These are phyloP conservation scores for Leavenworthia alabamica DNA, from an alignment of 345 rosid species.

Conservation along the genomic window DNA sequence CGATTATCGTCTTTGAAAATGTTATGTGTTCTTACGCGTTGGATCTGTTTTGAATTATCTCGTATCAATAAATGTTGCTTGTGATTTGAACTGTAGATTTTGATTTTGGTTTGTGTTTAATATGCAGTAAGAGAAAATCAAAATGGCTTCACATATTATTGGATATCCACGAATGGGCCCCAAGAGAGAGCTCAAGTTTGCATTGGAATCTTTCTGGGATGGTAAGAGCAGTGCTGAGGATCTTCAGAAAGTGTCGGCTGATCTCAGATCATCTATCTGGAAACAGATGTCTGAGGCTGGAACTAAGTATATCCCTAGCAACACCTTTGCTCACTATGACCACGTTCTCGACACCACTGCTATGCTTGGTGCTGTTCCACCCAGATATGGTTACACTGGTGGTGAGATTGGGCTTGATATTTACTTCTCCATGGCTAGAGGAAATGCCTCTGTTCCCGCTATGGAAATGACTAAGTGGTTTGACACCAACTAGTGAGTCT, in stretches of 20 bases:
- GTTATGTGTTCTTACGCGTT: background rate
- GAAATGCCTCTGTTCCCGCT: constrained; percentile 92
- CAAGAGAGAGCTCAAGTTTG: too few relatives aligned
- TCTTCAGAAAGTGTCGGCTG: too few relatives aligned
- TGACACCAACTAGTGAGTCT: constrained; percentile 99
- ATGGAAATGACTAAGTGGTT: constrained; percentile 99
- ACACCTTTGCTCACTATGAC: constrained; percentile 86
- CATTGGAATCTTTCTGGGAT: too few relatives aligned
- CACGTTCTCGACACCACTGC: constrained; percentile 95
- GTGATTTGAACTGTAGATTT: background rate
- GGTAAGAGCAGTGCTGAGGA: too few relatives aligned
- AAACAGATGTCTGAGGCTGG: too few relatives aligned
- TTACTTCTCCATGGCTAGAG: constrained; percentile 99
- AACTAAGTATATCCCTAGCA: constrained; percentile 93
- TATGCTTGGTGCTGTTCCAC: constrained; percentile 98
- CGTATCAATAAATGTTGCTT: background rate
- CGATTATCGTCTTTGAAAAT: constrained; percentile 2
- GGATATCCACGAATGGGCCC: too few relatives aligned
- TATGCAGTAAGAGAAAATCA: constrained; percentile 20
- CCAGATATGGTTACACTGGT: constrained; percentile 70
- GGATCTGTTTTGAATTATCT: constrained; percentile 16
- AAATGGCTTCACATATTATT: too few relatives aligned
- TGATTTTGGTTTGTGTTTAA: background rate
- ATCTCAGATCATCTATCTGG: too few relatives aligned
- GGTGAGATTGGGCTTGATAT: constrained; percentile 83